These are phyloP conservation scores for Nannochloris sp. DNA, from an alignment of 139 green algal species.

Conservation along the genomic window DNA sequence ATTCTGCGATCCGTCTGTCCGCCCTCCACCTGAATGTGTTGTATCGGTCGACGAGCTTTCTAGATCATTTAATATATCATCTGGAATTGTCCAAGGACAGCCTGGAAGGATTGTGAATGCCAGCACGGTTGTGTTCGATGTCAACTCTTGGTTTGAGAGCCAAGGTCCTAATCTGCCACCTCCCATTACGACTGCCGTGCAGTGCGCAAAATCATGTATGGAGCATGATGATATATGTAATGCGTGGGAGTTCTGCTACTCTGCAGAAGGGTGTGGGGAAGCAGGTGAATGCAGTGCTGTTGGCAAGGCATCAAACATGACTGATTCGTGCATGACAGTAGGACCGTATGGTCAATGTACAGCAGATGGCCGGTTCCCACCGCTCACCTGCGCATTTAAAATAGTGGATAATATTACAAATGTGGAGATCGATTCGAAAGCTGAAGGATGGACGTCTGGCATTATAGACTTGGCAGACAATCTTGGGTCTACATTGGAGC, in stretches of 20 bases:
- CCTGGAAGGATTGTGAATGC: background rate
- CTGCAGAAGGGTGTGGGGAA: background rate
- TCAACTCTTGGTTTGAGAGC: background rate
- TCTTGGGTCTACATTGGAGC: background rate
- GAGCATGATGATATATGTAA: constrained; percentile 1
- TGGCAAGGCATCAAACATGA: too few relatives aligned
- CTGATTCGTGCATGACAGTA: background rate
- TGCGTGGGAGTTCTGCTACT: constrained; percentile 8
- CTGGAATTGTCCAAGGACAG: too few relatives aligned
- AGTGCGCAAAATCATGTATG: constrained; percentile 1
- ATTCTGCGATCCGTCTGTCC: background rate
- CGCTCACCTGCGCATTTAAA: constrained; percentile 3
- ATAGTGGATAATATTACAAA: background rate
- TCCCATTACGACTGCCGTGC: background rate
- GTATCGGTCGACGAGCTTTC: background rate
- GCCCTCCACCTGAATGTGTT: constrained; percentile 7
- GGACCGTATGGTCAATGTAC: constrained; percentile 6
- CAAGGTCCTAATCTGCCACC: background rate
- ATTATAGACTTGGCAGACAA: background rate
- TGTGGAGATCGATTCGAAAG: background rate
- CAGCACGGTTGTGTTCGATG: background rate
- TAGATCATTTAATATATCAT: too few relatives aligned
- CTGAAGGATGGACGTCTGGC: constrained; percentile 3
- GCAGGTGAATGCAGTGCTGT: too few relatives aligned
- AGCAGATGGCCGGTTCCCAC: background rate